phyloP scores from a whole-genome alignment of 2,329 filamentous ascomycete genomes.

The Talaromyces sp. region DNA sequence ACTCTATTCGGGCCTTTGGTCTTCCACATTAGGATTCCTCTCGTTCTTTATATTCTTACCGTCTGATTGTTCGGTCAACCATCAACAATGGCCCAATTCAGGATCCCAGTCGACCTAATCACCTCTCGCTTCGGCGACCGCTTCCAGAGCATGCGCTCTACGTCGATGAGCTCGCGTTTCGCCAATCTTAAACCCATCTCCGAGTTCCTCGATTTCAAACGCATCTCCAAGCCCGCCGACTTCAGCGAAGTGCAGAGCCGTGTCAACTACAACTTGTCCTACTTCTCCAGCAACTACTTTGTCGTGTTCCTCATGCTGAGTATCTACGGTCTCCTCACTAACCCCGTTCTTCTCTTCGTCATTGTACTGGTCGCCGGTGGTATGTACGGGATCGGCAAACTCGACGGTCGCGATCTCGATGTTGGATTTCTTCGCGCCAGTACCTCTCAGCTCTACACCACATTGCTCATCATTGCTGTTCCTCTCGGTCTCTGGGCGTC shows the following conservation, averaged over 20 bases:
- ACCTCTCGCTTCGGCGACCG: conserved; percentile 91
- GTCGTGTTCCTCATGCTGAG: conserved; percentile 90
- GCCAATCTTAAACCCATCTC: conserved; percentile 85
- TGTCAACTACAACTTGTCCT: conserved; percentile 93
- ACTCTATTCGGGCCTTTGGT: neutral
- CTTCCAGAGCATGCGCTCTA: conserved; percentile 76
- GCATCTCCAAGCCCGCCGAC: conserved; percentile 87
- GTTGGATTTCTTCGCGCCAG: conserved; percentile 78
- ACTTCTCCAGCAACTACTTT: conserved; percentile 98
- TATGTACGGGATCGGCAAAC: conserved; percentile 86
- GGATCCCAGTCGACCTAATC: conserved; percentile 86
- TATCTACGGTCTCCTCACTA: conserved; percentile 91
- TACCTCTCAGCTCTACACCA: conserved; percentile 90
- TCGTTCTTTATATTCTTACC: neutral
- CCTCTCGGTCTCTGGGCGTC: conserved; percentile 82
- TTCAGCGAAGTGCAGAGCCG: conserved; percentile 86
- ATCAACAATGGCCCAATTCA: conserved; percentile 72
- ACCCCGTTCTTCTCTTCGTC: conserved; percentile 81
- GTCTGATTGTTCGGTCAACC: neutral
- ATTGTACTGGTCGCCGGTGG: conserved; percentile 82
- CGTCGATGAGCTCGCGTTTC: conserved; percentile 76
- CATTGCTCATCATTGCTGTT: conserved; percentile 75
- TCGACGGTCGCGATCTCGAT: conserved; percentile 83
- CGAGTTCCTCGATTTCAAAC: conserved; percentile 96
- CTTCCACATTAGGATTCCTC: neutral